A percentile compares a stretch with the other conserved stretches of the same genome.
Evolutionary conservation across 768 basidiomycete genomes (phyloP).

Genomic region (Hypsizygus marmoreus): DNA sequence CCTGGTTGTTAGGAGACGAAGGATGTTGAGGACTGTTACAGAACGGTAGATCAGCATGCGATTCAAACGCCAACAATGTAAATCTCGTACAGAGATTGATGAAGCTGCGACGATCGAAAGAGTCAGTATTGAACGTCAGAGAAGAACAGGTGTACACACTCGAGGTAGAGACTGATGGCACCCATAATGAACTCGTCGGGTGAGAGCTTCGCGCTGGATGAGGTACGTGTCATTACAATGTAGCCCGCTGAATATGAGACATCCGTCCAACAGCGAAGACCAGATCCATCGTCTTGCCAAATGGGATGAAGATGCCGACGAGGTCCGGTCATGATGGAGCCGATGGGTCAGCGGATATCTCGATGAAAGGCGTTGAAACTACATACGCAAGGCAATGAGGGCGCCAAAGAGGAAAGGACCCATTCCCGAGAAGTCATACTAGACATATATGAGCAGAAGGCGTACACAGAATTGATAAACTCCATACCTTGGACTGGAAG

Average conservation of each 20-base stretch:
- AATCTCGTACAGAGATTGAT: constrained; percentile 87
- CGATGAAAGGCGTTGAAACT: background rate
- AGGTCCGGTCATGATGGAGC: constrained; percentile 79
- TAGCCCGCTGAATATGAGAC: constrained; percentile 86
- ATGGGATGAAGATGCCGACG: constrained; percentile 86
- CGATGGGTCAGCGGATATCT: background rate
- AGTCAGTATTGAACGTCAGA: constrained; percentile 13
- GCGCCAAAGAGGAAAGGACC: constrained; percentile 89
- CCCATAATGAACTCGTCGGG: constrained; percentile 95
- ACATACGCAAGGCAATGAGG: constrained; percentile 74
- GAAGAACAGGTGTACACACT: constrained; percentile 51
- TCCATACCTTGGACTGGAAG: constrained; percentile 81
- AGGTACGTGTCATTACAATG: constrained; percentile 88
- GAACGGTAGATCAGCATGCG: constrained; percentile 22
- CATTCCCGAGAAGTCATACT: constrained; percentile 95
- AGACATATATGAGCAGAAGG: background rate
- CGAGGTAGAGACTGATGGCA: constrained; percentile 91
- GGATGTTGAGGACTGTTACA: constrained; percentile 73
- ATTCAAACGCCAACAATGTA: background rate
- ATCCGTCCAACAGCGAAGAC: constrained; percentile 75
- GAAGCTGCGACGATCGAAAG: constrained; percentile 56
- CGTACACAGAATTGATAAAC: no score
- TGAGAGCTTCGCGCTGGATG: constrained; percentile 84
- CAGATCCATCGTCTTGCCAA: constrained; percentile 78
- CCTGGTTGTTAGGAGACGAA: constrained; percentile 73